Evolutionary conservation across 169 alveolate genomes (phyloP).

Genomic region (Plasmodium coatneyi): DNA sequence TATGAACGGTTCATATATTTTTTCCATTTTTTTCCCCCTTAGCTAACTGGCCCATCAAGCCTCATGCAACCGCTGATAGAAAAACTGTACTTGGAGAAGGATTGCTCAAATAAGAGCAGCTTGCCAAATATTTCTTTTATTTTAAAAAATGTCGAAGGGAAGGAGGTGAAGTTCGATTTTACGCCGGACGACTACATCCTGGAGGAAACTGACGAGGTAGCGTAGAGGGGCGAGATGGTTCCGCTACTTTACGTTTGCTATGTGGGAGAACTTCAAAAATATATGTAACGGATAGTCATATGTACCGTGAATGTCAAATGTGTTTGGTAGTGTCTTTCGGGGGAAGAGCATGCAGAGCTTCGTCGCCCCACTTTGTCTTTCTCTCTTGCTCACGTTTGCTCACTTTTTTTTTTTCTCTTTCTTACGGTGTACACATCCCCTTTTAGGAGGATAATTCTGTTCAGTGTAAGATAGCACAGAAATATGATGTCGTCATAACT

Average conservation of each 20-base stretch:
- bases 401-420: not conserved
- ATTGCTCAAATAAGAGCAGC: constrained; percentile 83
- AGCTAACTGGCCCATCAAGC: constrained; percentile 89
- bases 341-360: not conserved
- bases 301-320: not conserved
- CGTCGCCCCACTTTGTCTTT: not conserved
- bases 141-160: constrained; percentile 79
- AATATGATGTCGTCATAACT: not conserved
- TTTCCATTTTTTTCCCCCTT: constrained; percentile 3
- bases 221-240: not conserved
- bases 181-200: constrained; percentile 81
- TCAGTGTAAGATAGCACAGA: constrained; percentile 17
- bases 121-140: constrained; percentile 86
- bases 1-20: not conserved
- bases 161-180: constrained; percentile 78
- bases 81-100: constrained; percentile 80
- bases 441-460: constrained; percentile 59
- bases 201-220: constrained; percentile 76
- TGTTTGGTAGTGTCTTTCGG: not conserved
- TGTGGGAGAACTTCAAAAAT: not conserved
- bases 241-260: not conserved
- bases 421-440: not conserved
- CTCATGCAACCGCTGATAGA: constrained; percentile 84
- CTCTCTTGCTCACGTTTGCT: not conserved
- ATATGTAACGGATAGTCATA: not conserved